Percentiles rank a stretch among this genome's conserved stretches.
These are phyloP conservation scores for Licmophora abbreviata DNA, from an alignment of 108 stramenopile genomes.

Conservation along the genomic window DNA sequence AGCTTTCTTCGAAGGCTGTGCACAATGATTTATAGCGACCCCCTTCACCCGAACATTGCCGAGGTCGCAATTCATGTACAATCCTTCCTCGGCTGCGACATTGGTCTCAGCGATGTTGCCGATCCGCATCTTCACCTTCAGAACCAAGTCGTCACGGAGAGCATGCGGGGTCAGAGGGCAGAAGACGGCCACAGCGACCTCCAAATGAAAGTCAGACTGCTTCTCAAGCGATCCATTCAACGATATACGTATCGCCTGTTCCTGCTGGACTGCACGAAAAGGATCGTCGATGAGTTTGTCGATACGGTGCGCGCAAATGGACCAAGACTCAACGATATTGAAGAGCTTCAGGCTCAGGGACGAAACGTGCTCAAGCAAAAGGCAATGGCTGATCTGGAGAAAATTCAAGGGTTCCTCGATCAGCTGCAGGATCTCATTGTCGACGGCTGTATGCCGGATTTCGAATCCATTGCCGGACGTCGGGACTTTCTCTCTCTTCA, in stretches of 20 bases:
- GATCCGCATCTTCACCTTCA: constrained; percentile 8
- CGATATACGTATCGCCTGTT: constrained; percentile 69
- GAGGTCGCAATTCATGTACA: constrained; percentile 77
- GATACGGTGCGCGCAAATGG: constrained; percentile 32
- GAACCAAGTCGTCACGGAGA: constrained; percentile 31
- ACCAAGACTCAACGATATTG: constrained; percentile 36
- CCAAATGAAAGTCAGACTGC: constrained; percentile 27
- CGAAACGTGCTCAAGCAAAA: constrained; percentile 19
- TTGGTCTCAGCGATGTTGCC: not conserved
- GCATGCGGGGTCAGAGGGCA: constrained; percentile 21
- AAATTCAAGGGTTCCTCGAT: constrained; percentile 59
- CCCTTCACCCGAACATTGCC: constrained; percentile 44
- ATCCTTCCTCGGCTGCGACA: constrained; percentile 74
- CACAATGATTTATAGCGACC: constrained; percentile 43
- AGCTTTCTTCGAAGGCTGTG: constrained; percentile 51
- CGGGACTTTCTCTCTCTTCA: constrained; percentile 33
- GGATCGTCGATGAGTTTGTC: constrained; percentile 54
- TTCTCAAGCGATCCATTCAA: constrained; percentile 65
- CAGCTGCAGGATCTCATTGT: constrained; percentile 69
- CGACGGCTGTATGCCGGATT: constrained; percentile 65
- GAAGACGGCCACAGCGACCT: constrained; percentile 22
- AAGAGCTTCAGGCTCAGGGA: constrained; percentile 21
- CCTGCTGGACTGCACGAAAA: constrained; percentile 52
- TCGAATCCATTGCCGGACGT: constrained; percentile 43
- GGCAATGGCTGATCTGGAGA: constrained; percentile 40